These are phyloP conservation scores for Symbiodinium pilosum DNA, from an alignment of 73 alveolate species.

Conservation along the genomic window DNA sequence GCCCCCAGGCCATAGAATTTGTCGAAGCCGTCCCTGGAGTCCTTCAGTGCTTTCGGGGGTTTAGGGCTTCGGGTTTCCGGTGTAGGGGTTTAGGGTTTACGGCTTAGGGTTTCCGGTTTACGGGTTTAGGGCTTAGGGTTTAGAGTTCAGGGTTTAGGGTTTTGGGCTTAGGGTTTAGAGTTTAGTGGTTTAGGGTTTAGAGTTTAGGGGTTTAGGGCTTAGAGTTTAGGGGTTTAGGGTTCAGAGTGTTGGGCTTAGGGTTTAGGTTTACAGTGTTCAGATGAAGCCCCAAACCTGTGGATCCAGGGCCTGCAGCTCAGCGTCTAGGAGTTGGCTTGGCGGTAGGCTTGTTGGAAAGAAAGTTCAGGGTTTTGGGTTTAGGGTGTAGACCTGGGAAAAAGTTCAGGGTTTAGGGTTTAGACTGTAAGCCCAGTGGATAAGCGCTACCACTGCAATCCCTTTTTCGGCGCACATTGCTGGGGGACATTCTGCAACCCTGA, in stretches of 20 bases:
- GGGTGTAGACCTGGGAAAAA: too few species aligned
- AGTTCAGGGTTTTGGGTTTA: not conserved
- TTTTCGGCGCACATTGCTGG: too few species aligned
- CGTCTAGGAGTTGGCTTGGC: too few species aligned
- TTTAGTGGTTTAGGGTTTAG: too few species aligned
- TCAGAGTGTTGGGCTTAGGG: not conserved
- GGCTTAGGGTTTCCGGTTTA: not conserved
- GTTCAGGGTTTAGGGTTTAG: not conserved
- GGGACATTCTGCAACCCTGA: too few species aligned
- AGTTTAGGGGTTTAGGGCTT: not conserved
- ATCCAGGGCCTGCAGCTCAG: too few species aligned
- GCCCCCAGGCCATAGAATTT: slow-evolving; percentile 63
- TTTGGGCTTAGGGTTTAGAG: too few species aligned
- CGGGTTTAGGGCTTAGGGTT: too few species aligned
- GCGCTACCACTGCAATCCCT: not conserved
- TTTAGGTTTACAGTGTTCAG: not conserved
- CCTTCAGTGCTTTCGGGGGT: not conserved
- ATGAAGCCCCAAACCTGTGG: too few species aligned
- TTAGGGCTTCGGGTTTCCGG: not conserved
- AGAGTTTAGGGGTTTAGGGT: not conserved
- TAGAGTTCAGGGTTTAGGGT: too few species aligned
- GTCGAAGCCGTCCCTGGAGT: slow-evolving; percentile 51
- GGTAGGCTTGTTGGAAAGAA: too few species aligned
- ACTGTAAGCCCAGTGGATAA: not conserved
- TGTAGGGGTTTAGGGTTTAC: not conserved